These are phyloP conservation scores for Paracoccidioides lutzii DNA, from an alignment of 2,329 filamentous ascomycete species.

Conservation along the genomic window DNA sequence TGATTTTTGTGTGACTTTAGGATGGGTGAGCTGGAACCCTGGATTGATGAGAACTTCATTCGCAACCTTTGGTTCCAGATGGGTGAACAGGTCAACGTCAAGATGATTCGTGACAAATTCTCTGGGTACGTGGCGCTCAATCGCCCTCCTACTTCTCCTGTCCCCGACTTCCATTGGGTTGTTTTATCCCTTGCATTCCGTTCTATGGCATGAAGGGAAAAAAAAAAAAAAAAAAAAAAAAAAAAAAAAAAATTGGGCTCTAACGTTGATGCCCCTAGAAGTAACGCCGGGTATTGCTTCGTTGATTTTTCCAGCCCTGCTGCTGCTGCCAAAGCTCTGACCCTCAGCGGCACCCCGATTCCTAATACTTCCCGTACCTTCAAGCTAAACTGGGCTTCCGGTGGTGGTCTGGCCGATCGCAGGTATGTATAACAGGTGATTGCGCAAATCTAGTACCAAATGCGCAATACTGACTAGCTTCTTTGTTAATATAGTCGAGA, in stretches of 20 bases:
- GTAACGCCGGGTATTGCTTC: constrained; percentile 97
- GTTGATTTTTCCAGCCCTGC: constrained; percentile 79
- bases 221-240: not conserved
- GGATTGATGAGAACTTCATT: constrained; percentile 99
- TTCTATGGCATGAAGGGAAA: constrained; percentile 8
- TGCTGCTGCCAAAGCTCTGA: constrained; percentile 81
- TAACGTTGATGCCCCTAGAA: constrained; percentile 39
- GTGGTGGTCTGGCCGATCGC: constrained; percentile 86
- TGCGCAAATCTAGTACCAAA: not conserved
- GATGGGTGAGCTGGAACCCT: constrained; percentile 98
- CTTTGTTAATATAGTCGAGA: constrained; percentile 46
- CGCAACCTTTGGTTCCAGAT: constrained; percentile 89
- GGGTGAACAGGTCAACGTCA: constrained; percentile 91
- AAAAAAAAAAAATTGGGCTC: constrained; percentile 2
- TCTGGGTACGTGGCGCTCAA: constrained; percentile 56
- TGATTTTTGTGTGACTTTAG: constrained; percentile 34
- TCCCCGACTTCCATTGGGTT: constrained; percentile 4
- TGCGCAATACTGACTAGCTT: constrained; percentile 7
- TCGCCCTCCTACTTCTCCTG: too few species aligned
- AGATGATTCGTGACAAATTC: constrained; percentile 99
- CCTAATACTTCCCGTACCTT: constrained; percentile 91
- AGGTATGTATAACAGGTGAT: constrained; percentile 41
- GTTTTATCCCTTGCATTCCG: not conserved
- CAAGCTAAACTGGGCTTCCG: constrained; percentile 99
- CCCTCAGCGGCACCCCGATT: constrained; percentile 74